These are phyloP conservation scores for Nelumbo lutea DNA, from an alignment of 164 flowering plant species.

Conservation along the genomic window DNA sequence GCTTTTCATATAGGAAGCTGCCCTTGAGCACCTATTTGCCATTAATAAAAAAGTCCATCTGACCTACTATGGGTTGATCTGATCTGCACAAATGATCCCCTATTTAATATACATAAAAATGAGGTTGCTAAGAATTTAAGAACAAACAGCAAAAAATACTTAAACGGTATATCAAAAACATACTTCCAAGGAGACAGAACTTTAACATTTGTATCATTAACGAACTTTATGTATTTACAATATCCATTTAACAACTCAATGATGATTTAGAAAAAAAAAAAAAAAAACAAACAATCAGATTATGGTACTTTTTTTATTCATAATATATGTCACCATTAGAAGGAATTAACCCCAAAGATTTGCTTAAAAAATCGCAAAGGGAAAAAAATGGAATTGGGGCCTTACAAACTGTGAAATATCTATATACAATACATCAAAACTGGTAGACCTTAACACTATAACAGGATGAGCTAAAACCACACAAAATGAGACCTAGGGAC, in stretches of 20 bases:
- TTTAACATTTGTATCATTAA: background rate
- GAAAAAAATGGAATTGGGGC: constrained; percentile 5
- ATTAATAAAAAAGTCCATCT: too few species aligned
- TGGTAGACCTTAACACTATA: background rate
- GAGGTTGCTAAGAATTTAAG: too few species aligned
- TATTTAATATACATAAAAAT: too few species aligned
- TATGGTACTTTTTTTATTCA: too few species aligned
- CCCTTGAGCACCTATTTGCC: too few species aligned
- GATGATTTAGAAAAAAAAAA: background rate
- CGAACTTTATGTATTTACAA: constrained; percentile 2
- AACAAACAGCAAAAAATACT: background rate
- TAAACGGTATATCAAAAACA: background rate
- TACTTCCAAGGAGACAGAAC: background rate
- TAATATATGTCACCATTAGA: background rate
- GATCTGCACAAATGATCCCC: too few species aligned
- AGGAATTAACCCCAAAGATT: constrained; percentile 24
- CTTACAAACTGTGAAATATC: constrained; percentile 1
- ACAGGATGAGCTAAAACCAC: background rate
- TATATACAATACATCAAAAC: constrained; percentile 14
- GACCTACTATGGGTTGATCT: too few species aligned
- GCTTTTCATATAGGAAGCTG: too few species aligned
- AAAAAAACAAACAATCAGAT: background rate
- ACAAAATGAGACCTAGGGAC: background rate
- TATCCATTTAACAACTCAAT: background rate
- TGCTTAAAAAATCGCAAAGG: constrained; percentile 36